Evolutionary conservation across 345 rosid genomes (phyloP).

Genomic region (Garcia nutans): DNA sequence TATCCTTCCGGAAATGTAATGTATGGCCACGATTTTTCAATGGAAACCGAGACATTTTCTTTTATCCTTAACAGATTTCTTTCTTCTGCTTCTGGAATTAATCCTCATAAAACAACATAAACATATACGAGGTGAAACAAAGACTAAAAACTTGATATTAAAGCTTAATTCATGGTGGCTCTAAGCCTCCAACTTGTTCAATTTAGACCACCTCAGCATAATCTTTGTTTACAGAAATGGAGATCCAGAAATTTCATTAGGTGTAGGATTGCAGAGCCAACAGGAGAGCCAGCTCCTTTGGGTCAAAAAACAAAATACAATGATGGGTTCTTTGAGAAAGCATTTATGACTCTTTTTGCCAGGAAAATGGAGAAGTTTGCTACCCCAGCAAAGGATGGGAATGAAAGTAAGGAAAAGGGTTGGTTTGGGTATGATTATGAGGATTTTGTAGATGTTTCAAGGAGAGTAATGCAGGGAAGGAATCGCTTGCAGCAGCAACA

Average conservation of each 20-base stretch:
- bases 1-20: not conserved
- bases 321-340: constrained; percentile 77
- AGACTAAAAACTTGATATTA: not conserved
- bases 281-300: constrained; percentile 80
- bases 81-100: not conserved
- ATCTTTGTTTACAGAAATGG: constrained; percentile 16
- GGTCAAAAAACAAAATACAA: constrained; percentile 80
- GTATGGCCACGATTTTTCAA: constrained; percentile 26
- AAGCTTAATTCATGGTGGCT: constrained; percentile 58
- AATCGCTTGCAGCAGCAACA: constrained; percentile 71
- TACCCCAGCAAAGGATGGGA: constrained; percentile 24
- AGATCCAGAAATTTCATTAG: constrained; percentile 24
- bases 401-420: constrained; percentile 35
- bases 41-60: not conserved
- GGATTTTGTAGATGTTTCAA: constrained; percentile 80
- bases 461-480: constrained; percentile 80
- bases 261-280: constrained; percentile 78
- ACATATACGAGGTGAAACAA: not conserved
- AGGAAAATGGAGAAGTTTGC: constrained; percentile 90
- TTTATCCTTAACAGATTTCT: not conserved
- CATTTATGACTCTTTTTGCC: constrained; percentile 80
- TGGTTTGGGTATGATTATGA: constrained; percentile 67
- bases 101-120: not conserved
- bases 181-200: constrained; percentile 49
- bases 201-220: constrained; percentile 15